Conservation (phyloP, 352 stramenopile genomes). For the Bremia lactucae region DNA sequence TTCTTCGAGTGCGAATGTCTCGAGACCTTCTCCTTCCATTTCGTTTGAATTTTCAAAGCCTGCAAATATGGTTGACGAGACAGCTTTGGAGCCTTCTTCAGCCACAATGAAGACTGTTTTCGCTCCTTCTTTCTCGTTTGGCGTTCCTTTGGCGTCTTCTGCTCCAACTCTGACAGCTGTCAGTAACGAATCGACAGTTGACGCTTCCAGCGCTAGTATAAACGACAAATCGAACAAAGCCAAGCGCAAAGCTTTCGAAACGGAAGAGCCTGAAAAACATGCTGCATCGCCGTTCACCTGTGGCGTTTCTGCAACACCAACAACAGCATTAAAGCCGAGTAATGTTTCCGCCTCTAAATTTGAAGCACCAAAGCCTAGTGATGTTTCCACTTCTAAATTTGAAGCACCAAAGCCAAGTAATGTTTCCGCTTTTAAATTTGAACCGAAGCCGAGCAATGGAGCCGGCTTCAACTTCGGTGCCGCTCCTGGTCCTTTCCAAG, state of each 20-base stretch:
- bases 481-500: conserved; percentile 1
- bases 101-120: conserved; percentile 4
- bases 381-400: not conserved
- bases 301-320: not conserved
- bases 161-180: not conserved
- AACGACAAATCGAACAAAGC: conserved; percentile 6
- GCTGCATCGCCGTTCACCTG: conserved; percentile 16
- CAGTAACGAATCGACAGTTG: conserved; percentile 17
- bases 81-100: conserved; percentile 4
- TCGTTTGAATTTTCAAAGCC: conserved; percentile 24
- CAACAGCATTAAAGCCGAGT: conserved; percentile 6
- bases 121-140: conserved; percentile 25
- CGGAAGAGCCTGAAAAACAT: conserved; percentile 4
- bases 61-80: conserved; percentile 9
- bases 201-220: conserved; percentile 2
- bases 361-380: not conserved
- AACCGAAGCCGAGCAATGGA: conserved; percentile 1
- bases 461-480: conserved; percentile 27
- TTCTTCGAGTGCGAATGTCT: conserved; percentile 5
- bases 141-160: conserved; percentile 3
- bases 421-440: not conserved
- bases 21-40: conserved; percentile 8
- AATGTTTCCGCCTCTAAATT: not conserved
- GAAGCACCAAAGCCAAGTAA: conserved; percentile 5
- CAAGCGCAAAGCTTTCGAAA: conserved; percentile 20